Base-by-base conservation (phyloP, 2,329 filamentous ascomycete genomes). In the Sporothrix pseudoabietina region DNA sequence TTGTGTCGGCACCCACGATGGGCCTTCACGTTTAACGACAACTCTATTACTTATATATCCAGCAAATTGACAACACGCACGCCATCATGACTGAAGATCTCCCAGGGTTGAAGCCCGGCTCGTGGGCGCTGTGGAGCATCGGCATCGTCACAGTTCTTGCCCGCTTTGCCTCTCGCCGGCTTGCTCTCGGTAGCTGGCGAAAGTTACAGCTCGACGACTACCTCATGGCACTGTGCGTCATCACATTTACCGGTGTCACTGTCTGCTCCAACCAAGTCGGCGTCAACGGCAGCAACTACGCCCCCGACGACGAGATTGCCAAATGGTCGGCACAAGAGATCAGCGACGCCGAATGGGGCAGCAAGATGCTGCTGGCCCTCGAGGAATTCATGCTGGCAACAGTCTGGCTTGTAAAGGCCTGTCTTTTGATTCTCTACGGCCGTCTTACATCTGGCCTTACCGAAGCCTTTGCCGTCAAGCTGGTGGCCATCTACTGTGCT, bases 161-260 rank as follows among this genome's bases (percentile, higher is more conserved):
- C 49, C 76, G 75, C n/a, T 44, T 77, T 16, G 54, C 61, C 1
- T 80, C 81, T 8, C 77, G 81, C 16, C 78, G 80, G 1, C 77
- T 82, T 22, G 80, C 79, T 69, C 77, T 88, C 41, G 82, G 85
- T 19, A 83, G 84, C 54, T 79, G 84, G 76, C 82, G 79, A 57
- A 81, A 81, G 7, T 83, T 88, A n/a, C 85, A 87, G 76, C 77
- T 84, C 35, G 88, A 90, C 76, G 88, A 90, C 77, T 88, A 84
- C 77, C 80, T 87, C 32, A 89, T 89, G 87, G 57, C 85, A 9
- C 81, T 88, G 72, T 83, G 85, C 8, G 80, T 85, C 26, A 81
- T 83, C 22, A 79, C 78, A 52, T 84, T 83, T 69, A 84, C 83
- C 16, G 79, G 83, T 6, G 80, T 85, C 19, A 83, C 84, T 57